These are phyloP conservation scores for Gaeumannomyces sp. DNA, from an alignment of 2,329 filamentous ascomycete genomes.

Conservation along the genomic window DNA sequence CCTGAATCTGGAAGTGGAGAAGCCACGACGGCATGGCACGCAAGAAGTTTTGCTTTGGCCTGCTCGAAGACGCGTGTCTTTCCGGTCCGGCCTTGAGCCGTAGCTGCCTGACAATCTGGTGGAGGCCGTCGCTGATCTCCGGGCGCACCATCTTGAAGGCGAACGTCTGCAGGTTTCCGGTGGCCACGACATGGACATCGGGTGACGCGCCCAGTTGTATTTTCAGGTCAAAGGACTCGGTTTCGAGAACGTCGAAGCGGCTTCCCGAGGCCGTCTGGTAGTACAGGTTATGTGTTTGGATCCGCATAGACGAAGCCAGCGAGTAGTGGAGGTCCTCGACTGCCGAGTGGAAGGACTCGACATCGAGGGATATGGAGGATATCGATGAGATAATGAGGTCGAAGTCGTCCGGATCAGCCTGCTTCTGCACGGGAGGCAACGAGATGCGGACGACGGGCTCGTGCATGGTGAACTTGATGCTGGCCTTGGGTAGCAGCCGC, in stretches of 20 bases:
- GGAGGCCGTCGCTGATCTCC: conserved; percentile 87
- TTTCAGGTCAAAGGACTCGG: conserved; percentile 83
- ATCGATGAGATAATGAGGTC: conserved; percentile 93
- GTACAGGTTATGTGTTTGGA: conserved; percentile 85
- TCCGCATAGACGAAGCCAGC: conserved; percentile 70
- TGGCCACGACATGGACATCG: conserved; percentile 74
- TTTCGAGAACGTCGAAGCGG: conserved; percentile 80
- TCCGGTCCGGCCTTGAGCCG: conserved; percentile 62
- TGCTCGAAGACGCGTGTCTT: conserved; percentile 37
- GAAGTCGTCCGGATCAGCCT: conserved; percentile 68
- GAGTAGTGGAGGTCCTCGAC: conserved; percentile 83
- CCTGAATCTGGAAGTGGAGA: conserved; percentile 74
- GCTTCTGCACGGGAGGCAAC: conserved; percentile 67
- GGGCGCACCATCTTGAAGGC: conserved; percentile 83
- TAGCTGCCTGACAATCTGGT: conserved; percentile 83
- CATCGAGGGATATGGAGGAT: conserved; percentile 85
- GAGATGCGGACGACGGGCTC: conserved; percentile 90
- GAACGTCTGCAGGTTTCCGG: conserved; percentile 77
- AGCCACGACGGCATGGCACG: conserved; percentile 80
- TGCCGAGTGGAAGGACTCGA: conserved; percentile 91
- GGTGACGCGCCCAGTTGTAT: conserved; percentile 78
- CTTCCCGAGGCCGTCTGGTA: conserved; percentile 83
- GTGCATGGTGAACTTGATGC: conserved; percentile 91
- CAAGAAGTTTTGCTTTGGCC: conserved; percentile 53
- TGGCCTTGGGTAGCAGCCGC: conserved; percentile 86